phyloP scores from a whole-genome alignment of 495 filamentous ascomycete species.

The Daldinia loculata region DNA sequence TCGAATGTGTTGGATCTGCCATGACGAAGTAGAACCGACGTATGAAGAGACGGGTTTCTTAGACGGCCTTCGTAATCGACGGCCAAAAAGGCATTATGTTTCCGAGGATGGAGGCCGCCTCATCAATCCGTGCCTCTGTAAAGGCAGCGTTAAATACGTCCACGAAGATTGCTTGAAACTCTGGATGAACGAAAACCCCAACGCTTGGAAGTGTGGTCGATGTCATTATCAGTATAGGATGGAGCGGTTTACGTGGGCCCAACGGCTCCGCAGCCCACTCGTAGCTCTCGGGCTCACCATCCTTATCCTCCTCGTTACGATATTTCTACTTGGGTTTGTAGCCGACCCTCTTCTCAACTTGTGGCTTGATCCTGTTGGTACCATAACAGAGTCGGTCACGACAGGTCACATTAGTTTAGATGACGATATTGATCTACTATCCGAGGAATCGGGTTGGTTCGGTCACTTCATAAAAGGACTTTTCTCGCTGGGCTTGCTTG shows the following conservation, averaged over 20 bases:
- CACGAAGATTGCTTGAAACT: slow-evolving; percentile 91
- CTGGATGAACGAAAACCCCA: slow-evolving; percentile 83
- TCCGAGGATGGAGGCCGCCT: slow-evolving; percentile 81
- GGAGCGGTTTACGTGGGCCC: slow-evolving; percentile 77
- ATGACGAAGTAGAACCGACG: slow-evolving; percentile 83
- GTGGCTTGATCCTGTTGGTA: slow-evolving; percentile 76
- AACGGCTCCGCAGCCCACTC: slow-evolving; percentile 73
- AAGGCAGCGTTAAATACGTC: slow-evolving; percentile 90
- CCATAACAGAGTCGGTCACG: slow-evolving; percentile 50
- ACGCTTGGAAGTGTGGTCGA: slow-evolving; percentile 85
- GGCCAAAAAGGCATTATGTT: slow-evolving; percentile 73
- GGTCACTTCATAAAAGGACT: slow-evolving; percentile 90
- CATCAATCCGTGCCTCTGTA: slow-evolving; percentile 92
- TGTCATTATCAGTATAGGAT: slow-evolving; percentile 87
- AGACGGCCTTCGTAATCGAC: slow-evolving; percentile 67
- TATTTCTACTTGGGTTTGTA: slow-evolving; percentile 87
- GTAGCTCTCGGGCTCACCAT: slow-evolving; percentile 73
- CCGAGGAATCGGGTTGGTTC: slow-evolving; percentile 66
- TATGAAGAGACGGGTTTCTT: slow-evolving; percentile 70
- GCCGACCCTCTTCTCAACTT: slow-evolving; percentile 92
- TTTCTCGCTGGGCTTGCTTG: slow-evolving; percentile 81
- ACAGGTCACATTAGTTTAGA: slow-evolving; percentile 47
- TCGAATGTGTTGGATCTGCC: slow-evolving; percentile 89
- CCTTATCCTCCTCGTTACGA: slow-evolving; percentile 69
- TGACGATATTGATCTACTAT: slow-evolving; percentile 46